These are phyloP conservation scores for Citrus sp. DNA, from an alignment of 345 rosid genomes.

Conservation along the genomic window DNA sequence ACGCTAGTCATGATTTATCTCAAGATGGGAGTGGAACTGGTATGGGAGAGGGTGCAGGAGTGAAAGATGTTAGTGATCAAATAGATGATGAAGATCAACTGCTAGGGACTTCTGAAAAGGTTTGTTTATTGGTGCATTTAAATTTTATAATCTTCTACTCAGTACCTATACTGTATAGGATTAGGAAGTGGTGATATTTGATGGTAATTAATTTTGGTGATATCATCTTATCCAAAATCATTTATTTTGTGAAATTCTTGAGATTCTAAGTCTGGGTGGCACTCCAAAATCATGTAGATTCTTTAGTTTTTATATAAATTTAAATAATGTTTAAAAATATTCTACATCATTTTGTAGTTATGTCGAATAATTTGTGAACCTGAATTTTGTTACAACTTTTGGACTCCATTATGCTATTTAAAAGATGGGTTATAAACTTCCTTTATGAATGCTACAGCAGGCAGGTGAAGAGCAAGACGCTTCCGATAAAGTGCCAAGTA, in stretches of 20 bases:
- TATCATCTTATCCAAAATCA: too few species aligned
- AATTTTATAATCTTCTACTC: not conserved
- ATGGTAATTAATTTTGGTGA: too few species aligned
- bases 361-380: too few species aligned
- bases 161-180: too few species aligned
- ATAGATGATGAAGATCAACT: conserved; percentile 90
- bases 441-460: conserved; percentile 33
- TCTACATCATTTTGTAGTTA: too few species aligned
- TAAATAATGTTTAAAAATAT: too few species aligned
- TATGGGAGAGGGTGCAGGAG: conserved; percentile 88
- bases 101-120: conserved; percentile 67
- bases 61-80: conserved; percentile 84
- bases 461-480: conserved; percentile 62
- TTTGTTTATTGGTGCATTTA: conserved; percentile 9
- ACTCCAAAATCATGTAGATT: too few species aligned
- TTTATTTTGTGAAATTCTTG: too few species aligned
- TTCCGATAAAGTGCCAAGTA: conserved; percentile 47
- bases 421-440: not conserved
- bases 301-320: too few species aligned
- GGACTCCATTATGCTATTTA: not conserved
- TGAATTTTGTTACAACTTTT: not conserved
- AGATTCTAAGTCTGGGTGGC: too few species aligned
- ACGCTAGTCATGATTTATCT: conserved; percentile 33
- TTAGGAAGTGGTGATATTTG: too few species aligned
- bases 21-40: conserved; percentile 79